Evolutionary conservation across 2,329 filamentous ascomycete species (phyloP).

Genomic region (Phoma herbarum): DNA sequence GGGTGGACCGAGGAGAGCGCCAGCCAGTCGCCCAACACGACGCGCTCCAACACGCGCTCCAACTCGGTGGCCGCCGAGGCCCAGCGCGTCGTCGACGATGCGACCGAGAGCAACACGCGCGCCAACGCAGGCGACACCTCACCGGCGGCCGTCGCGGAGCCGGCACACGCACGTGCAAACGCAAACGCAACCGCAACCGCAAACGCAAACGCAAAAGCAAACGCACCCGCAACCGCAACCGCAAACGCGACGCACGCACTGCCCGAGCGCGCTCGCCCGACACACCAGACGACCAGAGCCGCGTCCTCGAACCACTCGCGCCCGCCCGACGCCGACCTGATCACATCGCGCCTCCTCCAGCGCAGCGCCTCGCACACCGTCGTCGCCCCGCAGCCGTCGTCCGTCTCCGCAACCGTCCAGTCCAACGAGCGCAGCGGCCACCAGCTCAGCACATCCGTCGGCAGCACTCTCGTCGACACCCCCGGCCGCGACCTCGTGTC

Average conservation of each 20-base stretch:
- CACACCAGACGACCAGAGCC: slow-evolving; percentile 41
- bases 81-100: slow-evolving; percentile 35
- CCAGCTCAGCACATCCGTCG: slow-evolving; percentile 49
- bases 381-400: slow-evolving; percentile 71
- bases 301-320: slow-evolving; percentile 47
- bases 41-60: slow-evolving; percentile 52
- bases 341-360: slow-evolving; percentile 73
- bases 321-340: slow-evolving; percentile 67
- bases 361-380: slow-evolving; percentile 66
- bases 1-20: slow-evolving; percentile 55
- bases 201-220: too few relatives aligned
- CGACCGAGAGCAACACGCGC: slow-evolving; percentile 32
- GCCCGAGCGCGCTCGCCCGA: slow-evolving; percentile 39
- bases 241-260: slow-evolving; percentile 28
- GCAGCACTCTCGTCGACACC: slow-evolving; percentile 52
- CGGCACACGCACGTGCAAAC: background rate
- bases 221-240: too few relatives aligned
- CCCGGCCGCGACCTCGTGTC: slow-evolving; percentile 55
- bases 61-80: slow-evolving; percentile 52
- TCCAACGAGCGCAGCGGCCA: slow-evolving; percentile 42
- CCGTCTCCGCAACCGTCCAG: slow-evolving; percentile 64
- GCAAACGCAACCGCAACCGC: too few relatives aligned
- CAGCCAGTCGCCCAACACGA: slow-evolving; percentile 53
- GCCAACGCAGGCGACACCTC: slow-evolving; percentile 27
- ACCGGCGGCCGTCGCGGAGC: slow-evolving; percentile 18